Evolutionary conservation across 2,329 filamentous ascomycete species (phyloP), one percentile per base, ranked within the genome.

Genomic region (Scedosporium apiospermum): DNA sequence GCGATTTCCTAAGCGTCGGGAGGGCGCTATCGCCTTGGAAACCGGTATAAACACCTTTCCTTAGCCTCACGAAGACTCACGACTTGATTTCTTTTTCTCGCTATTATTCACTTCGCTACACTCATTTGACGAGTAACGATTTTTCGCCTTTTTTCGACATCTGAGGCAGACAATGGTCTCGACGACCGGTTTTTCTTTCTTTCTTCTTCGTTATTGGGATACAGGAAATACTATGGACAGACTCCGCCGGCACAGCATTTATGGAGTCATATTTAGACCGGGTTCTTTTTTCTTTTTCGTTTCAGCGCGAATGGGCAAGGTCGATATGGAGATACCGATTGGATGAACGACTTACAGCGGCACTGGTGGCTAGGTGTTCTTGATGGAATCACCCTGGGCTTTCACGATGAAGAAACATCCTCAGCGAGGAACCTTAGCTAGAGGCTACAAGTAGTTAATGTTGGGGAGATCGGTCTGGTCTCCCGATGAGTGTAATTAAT

Each of bases 11-110:
- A 9, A 58, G 55, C 30, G 61, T 62, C 16, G 61, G 61, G 42
- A 26, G 61, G 21, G 61, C 61, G 21, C 12, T 62, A 23, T 62
- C 61, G n/a, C 61, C 61, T 27, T 62, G 61, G 61, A 62, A 61
- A 10, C 42, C 46, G 59, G n/a, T 61, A 23, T 61, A 42, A 42
- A 26, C 6, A 10, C 4, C 23, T 23, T 12, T 23, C 30, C 51
- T 21, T 16, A 16, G 55, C 18, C 12, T 23, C 18, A 55, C 18
- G 18, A 23, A 2, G 12, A 23, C 51, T 55, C 21, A 23, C 51
- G 16, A 49, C 44, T 23, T 49, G 6, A n/a, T n/a, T 23, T 18
- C 18, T 23, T 4, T 49, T 23, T 18, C 18, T 18, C 34, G 9
- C 10, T 55, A 55, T 55, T 27, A 27, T 55, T 55, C 51, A 26